These are phyloP conservation scores for Setomelanomma holmii DNA, from an alignment of 2,329 filamentous ascomycete genomes.

Conservation along the genomic window DNA sequence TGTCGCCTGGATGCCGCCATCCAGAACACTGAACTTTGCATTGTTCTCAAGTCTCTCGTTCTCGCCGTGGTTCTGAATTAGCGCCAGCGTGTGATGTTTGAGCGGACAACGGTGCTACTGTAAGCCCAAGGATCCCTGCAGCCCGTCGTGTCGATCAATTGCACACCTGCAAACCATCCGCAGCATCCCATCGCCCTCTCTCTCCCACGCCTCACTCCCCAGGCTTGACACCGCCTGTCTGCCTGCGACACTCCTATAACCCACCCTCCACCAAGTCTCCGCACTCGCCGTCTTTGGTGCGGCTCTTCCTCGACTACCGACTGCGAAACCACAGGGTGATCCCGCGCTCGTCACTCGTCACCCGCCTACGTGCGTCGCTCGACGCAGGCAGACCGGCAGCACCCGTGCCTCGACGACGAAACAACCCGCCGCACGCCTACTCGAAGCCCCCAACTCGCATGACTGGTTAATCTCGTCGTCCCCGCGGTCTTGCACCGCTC, in stretches of 20 bases:
- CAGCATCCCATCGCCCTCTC: not conserved
- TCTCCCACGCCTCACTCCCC: not conserved
- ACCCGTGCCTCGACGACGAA: not conserved
- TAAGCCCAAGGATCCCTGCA: too few relatives aligned
- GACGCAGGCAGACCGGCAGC: not conserved
- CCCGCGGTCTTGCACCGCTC: constrained; percentile 29
- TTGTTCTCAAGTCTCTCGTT: too few relatives aligned
- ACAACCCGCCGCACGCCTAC: not conserved
- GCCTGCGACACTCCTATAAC: not conserved
- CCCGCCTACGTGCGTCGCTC: not conserved
- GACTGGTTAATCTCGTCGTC: constrained; percentile 16
- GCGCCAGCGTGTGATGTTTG: too few relatives aligned
- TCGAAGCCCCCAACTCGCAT: constrained; percentile 20
- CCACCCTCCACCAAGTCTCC: not conserved
- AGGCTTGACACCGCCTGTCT: not conserved
- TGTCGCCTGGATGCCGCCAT: too few relatives aligned
- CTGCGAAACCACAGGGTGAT: too few relatives aligned
- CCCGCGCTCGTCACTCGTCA: not conserved
- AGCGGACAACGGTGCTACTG: too few relatives aligned
- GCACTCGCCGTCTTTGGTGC: not conserved
- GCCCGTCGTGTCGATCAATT: constrained; percentile 2
- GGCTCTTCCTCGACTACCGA: not conserved
- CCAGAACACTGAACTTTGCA: too few relatives aligned
- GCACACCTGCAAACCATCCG: not conserved
- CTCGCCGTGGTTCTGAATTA: too few relatives aligned